These are phyloP conservation scores for Malassezia obtusa DNA, from an alignment of 1,284 basidiomycete genomes.

Conservation along the genomic window DNA sequence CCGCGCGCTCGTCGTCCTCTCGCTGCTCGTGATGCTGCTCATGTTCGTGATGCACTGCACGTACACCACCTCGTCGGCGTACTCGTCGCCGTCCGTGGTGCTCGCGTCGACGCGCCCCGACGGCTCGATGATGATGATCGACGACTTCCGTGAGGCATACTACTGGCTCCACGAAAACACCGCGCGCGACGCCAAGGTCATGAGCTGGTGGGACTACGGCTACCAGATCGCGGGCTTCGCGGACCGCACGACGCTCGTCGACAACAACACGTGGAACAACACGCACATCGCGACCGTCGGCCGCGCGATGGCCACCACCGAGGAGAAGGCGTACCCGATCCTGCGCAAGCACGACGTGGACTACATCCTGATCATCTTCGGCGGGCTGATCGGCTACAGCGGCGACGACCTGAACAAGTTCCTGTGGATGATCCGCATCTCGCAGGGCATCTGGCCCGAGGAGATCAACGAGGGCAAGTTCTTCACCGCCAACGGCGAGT, in stretches of 20 bases:
- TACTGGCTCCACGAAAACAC: constrained; percentile 98
- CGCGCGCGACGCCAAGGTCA: constrained; percentile 76
- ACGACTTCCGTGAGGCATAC: constrained; percentile 99
- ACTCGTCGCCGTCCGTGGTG: constrained; percentile 96
- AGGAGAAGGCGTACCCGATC: constrained; percentile 94
- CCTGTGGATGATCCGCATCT: constrained; percentile 73
- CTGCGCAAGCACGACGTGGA: constrained; percentile 94
- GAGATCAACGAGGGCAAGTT: constrained; percentile 90
- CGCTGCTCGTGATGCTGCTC: constrained; percentile 67
- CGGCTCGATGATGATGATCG: constrained; percentile 87
- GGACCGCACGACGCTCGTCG: constrained; percentile 88
- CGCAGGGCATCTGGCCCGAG: constrained; percentile 96
- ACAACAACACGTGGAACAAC: constrained; percentile 99
- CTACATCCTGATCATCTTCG: constrained; percentile 95
- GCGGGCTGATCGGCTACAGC: constrained; percentile 88
- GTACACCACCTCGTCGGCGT: constrained; percentile 86
- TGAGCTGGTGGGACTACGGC: constrained; percentile 99
- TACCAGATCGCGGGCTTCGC: constrained; percentile 99
- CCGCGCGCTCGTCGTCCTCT: constrained; percentile 62
- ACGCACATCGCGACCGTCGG: constrained; percentile 52
- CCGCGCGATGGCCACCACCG: constrained; percentile 76
- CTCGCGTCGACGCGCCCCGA: constrained; percentile 70
- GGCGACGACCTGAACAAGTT: constrained; percentile 99
- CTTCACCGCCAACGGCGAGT: constrained; percentile 89
- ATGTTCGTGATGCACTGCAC: constrained; percentile 82